Evolutionary conservation across 495 filamentous ascomycete species (phyloP), one percentile per base, ranked within the genome.

Genomic region (Hyaloscypha variabilis): DNA sequence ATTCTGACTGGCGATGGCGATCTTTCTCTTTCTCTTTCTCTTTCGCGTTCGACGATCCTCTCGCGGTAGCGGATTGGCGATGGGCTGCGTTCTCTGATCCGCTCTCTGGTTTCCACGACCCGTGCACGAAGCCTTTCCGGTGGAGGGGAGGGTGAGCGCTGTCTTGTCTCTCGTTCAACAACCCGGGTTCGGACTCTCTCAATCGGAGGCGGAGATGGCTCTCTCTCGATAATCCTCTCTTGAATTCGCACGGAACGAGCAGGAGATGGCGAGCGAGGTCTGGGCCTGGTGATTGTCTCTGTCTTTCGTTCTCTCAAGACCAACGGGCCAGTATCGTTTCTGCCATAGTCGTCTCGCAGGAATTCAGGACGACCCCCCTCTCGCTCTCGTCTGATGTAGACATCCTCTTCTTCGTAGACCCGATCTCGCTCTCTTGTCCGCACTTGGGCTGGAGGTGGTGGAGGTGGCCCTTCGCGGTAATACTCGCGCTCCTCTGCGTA

Each of bases 321-420:
- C 62, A 86, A 65, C 10, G 74, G 73, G 21, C 81, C 83, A 31
- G 76, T 74, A 53, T 71, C 71, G 26, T 14, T 6, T 62, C 72
- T 71, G 34, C 77, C 78, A 65, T 84, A 84, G 65, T 85, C 84
- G 13, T 85, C 82, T 58, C 79, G 77, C 17, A 86, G 70, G 68
- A 86, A 86, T 13, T 84, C 83, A 34, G 82, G 83, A n/a, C 76
- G 71, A 17, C 75, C 76, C 25, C 73, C 74, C 28, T 73, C 77
- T 26, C 72, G 71, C 52, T 79, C 78, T 56, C 76, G 73, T 46
- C 75, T 67, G 61, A 73, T 70, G 70, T 77, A 81, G 53, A 61
- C 64, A 29, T 68, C 65, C 26, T 65, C 54, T 34, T 73, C 69
- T 57, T 72, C 67, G 46, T 62, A 67, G 19, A 68, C 69, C 58